These are phyloP conservation scores for Rhizopogon vulgaris DNA, from an alignment of 768 basidiomycete genomes.

Conservation along the genomic window DNA sequence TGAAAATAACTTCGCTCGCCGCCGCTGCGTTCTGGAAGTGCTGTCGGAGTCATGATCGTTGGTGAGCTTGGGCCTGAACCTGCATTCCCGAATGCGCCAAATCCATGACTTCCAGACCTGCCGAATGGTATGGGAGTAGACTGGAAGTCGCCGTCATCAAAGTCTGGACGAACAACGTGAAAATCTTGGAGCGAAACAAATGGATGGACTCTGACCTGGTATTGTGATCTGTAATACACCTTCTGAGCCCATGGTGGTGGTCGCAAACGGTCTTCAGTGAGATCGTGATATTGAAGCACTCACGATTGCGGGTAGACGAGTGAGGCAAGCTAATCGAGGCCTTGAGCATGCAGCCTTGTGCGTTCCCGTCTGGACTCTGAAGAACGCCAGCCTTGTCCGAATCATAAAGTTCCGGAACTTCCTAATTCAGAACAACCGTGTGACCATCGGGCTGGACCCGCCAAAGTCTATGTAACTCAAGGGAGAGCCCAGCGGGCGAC, in stretches of 20 bases:
- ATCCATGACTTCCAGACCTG: constrained; percentile 46
- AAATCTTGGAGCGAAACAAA: constrained; percentile 4
- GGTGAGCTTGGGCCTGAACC: constrained; percentile 63
- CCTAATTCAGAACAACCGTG: too few species aligned
- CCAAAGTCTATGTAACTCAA: too few species aligned
- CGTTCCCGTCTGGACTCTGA: too few species aligned
- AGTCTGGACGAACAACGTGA: constrained; percentile 40
- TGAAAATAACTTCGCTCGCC: constrained; percentile 66
- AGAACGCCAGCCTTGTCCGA: too few species aligned
- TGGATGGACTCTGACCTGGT: constrained; percentile 38
- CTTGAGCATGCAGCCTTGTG: too few species aligned
- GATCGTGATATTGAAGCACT: background rate
- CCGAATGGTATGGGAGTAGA: constrained; percentile 67
- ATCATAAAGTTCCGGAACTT: too few species aligned
- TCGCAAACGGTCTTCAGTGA: background rate
- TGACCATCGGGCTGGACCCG: too few species aligned
- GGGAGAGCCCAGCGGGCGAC: too few species aligned
- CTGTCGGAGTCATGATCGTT: constrained; percentile 46
- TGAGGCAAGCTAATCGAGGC: background rate
- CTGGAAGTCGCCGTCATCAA: constrained; percentile 68
- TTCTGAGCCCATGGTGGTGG: constrained; percentile 10
- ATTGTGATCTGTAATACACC: constrained; percentile 53
- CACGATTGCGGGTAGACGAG: too few species aligned
- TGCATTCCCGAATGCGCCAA: constrained; percentile 28
- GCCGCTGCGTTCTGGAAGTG: constrained; percentile 29